Percentiles rank a stretch among this genome's conserved stretches.
These are phyloP conservation scores for Myriosclerotinia scirpicola DNA, from an alignment of 2,329 filamentous ascomycete species.

Conservation along the genomic window DNA sequence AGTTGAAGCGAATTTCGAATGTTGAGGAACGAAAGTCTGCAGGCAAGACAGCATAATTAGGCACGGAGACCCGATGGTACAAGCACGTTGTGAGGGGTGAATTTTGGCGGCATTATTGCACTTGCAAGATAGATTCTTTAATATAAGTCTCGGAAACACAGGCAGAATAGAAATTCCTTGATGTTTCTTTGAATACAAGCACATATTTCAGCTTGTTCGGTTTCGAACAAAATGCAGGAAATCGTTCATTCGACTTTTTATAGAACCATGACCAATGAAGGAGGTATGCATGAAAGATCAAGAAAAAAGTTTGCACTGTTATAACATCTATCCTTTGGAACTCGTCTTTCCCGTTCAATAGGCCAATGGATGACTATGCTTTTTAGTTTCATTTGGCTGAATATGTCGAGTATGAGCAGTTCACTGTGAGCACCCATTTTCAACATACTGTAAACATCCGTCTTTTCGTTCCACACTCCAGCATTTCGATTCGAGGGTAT, in stretches of 20 bases:
- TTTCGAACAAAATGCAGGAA: background rate
- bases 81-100: background rate
- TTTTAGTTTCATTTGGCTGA: background rate
- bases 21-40: background rate
- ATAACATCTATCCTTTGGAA: background rate
- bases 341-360: background rate
- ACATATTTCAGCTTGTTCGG: background rate
- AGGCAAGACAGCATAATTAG: background rate
- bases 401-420: background rate
- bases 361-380: background rate
- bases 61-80: background rate
- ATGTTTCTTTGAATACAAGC: background rate
- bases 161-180: background rate
- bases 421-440: background rate
- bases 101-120: background rate
- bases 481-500: constrained; percentile 11
- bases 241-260: background rate
- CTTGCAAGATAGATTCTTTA: background rate
- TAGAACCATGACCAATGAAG: background rate
- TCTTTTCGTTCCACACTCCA: background rate
- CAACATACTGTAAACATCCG: background rate
- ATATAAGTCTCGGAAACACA: background rate
- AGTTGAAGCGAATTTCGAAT: background rate
- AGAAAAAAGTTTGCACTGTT: background rate
- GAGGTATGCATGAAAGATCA: background rate